Base-by-base conservation (phyloP, 257 asterid species). In the Lycium ferocissimum region DNA sequence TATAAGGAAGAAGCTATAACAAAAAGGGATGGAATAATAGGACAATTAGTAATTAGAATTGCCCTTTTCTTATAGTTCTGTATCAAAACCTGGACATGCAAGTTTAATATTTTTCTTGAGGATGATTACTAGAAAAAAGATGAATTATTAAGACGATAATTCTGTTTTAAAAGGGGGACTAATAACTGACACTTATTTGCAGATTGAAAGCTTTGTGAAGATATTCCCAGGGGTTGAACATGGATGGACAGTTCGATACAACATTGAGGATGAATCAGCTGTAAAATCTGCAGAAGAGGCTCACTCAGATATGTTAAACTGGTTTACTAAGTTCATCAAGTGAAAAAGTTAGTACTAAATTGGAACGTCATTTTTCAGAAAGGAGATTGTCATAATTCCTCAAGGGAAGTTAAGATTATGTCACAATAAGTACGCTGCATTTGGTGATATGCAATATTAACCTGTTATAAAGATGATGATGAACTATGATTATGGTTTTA, bases 171-270 rank as follows among this genome's bases (percentile, higher is more conserved):
- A 20, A 9, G 71, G 71, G 71, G 2, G 71, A 26, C 2, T 63
- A 26, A 12, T 10, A 65, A 12, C 20, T 49, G 13, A 5, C 11
- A 2, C 6, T 8, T 6, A 7, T 12, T 40, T 91, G 87, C 91
- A 93, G 97, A 88, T 94, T 63, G 93, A 91, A 40, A 88, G 95
- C 84, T 91, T 86, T 57, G 91, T 91, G 88, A 94, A 94, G 86
- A 88, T 94, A 89, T 94, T 89, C 62, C 93, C 92, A 0, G 95
- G 96, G 11, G 94, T 91, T 13, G 87, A 17, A 1, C 96, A 94
- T 86, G 97, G 97, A 67, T 94, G 97, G 96, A 82, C 94, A 3
- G 81, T 85, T 35, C 82, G 92, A 47, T 94, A 94, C 83, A 69
- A 88, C 1, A 86, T 82, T 2, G 86, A 91, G 3, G 94, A 92